phyloP scores from a whole-genome alignment of 257 asterid species.

The Penstemon davidsonii region DNA sequence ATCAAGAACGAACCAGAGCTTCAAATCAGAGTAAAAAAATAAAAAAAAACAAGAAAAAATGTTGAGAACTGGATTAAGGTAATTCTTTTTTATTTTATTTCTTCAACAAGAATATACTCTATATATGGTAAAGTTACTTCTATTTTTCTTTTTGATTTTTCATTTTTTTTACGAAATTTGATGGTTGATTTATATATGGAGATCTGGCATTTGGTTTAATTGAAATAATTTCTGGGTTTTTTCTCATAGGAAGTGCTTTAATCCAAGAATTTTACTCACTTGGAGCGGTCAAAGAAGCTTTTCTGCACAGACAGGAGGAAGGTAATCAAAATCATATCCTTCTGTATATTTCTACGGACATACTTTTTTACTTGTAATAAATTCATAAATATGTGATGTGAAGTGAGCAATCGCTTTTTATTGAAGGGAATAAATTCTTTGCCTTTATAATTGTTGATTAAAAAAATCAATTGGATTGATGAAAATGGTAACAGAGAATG shows the following conservation, averaged over 20 bases:
- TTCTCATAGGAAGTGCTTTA: constrained; percentile 31
- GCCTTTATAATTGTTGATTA: too few species aligned
- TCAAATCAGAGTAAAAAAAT: constrained; percentile 9
- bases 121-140: neutral
- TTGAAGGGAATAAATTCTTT: neutral
- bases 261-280: constrained; percentile 24
- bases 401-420: too few species aligned
- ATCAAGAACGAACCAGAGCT: constrained; percentile 5
- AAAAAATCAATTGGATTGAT: too few species aligned
- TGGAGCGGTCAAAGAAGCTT: constrained; percentile 29
- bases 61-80: constrained; percentile 46
- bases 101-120: neutral
- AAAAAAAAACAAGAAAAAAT: constrained; percentile 25
- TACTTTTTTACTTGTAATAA: neutral
- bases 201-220: constrained; percentile 27
- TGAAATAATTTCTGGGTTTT: neutral
- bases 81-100: constrained; percentile 10
- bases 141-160: too few species aligned
- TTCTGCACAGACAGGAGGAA: constrained; percentile 34
- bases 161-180: neutral
- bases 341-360: neutral
- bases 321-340: constrained; percentile 23
- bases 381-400: too few species aligned
- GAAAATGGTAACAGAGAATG: too few species aligned
- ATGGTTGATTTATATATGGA: neutral